phyloP scores from a whole-genome alignment of 1,139 yeast genomes.

The Kodamaea anthophila region DNA sequence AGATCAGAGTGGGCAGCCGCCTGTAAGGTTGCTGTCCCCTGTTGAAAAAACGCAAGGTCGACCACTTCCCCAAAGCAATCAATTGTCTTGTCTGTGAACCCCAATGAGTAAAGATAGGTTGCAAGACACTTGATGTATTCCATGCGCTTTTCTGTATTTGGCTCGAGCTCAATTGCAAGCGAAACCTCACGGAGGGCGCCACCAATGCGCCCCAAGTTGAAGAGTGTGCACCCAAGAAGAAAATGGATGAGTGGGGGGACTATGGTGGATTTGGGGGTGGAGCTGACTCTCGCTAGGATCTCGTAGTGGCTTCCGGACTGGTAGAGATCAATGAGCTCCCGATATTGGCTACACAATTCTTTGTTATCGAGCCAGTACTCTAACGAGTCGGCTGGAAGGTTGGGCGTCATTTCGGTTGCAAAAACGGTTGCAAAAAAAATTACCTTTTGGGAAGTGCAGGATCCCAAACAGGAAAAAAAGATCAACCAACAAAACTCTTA shows the following conservation, averaged over 20 bases:
- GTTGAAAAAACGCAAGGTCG: too few relatives aligned
- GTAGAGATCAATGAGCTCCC: conserved; percentile 8
- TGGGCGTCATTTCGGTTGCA: too few relatives aligned
- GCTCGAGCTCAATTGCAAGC: conserved; percentile 21
- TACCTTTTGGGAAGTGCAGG: too few relatives aligned
- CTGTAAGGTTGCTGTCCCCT: too few relatives aligned
- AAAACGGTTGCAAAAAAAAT: too few relatives aligned
- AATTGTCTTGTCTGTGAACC: conserved; percentile 9
- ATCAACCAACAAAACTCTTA: too few relatives aligned
- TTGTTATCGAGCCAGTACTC: too few relatives aligned
- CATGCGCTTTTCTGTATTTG: conserved; percentile 12
- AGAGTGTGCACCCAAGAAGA: conserved; percentile 18
- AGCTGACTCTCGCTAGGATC: conserved; percentile 12
- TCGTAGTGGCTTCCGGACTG: conserved; percentile 11
- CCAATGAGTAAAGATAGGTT: conserved; percentile 14
- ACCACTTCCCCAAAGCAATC: conserved; percentile 13
- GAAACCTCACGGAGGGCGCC: conserved; percentile 24
- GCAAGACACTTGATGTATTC: conserved; percentile 14
- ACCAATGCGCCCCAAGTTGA: conserved; percentile 20
- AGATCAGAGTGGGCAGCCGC: too few relatives aligned
- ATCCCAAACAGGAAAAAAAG: too few relatives aligned
- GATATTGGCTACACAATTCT: conserved; percentile 2
- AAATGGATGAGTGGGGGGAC: conserved; percentile 10
- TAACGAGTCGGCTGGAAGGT: too few relatives aligned
- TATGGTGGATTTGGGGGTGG: conserved; percentile 5